Base-by-base conservation (phyloP, 2,329 filamentous ascomycete species). In the Cercospora janseana region DNA sequence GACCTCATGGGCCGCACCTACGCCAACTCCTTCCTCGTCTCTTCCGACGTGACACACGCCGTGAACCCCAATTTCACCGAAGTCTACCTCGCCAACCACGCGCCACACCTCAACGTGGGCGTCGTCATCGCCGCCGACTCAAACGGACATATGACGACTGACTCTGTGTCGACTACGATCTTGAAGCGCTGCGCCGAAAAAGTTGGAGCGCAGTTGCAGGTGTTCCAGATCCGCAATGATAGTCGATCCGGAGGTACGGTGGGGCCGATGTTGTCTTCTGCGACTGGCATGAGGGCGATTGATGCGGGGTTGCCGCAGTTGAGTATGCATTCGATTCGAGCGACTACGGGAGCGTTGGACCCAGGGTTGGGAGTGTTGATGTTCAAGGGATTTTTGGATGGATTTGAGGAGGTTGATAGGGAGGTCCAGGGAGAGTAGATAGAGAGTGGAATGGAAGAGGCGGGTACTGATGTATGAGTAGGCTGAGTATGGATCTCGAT, bases 101-200 rank as follows among this genome's bases (percentile, higher is more conserved):
- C 88, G 2, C 92, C 93, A 1, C 81, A 87, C 51, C 80, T 98
- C 46, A 98, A 98, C 68, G 82, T 93, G 24, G 93, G 93, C 27
- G 79, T 96, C 24, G 81, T 84, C 12, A 78, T 98, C 29, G 84
- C 82, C 37, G 82, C 83, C 16, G 92, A 97, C 70, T 82, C 83
- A 44, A 96, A 96, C 65, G 93, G 89, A 4, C 89, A 97, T 72
- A 95, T 96, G 88, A 95, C 92, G 3, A 96, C 92, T 3, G 91
- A 97, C 66, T 83, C 85, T 48, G 82, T 95, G 13, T 93, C 87
- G 8, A 87, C 88, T 3, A 83, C 89, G 4, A 80, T 97, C 53
- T 74, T 97, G 27, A 81, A 85, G 59, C 80, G 87, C 20, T 81
- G 94, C 29, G 91, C 89, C 6, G 83, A 90, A 60, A 83, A 87